Evolutionary conservation across 2,329 filamentous ascomycete genomes (phyloP), one percentile per base, ranked within the genome.

Genomic region (Aspergillus flavus): DNA sequence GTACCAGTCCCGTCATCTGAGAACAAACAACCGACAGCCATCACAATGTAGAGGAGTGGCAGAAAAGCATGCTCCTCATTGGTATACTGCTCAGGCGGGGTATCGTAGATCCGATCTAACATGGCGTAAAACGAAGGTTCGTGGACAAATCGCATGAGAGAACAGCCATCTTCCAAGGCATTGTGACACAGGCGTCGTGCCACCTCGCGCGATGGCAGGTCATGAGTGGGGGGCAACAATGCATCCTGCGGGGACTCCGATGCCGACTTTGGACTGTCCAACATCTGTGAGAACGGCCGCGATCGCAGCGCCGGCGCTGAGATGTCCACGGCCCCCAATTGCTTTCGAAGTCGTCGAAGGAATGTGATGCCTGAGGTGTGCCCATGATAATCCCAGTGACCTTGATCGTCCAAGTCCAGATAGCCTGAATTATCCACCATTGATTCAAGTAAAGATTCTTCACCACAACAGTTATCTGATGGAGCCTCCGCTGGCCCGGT

Each of bases 391-490:
- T 98, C 94, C 89, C 93, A 96, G 70, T 95, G 89, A 48, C 94
- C 94, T 71, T 89, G 88, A 69, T 98, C 94, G 71, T 96, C 93
- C 39, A 98, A 84, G 72, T 98, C 94, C 21, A 99, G 84, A 74
- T 94, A 91, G 41, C 94, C 95, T 3, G 94, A 93, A 48, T 92
- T 92, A 74, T 94, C 91, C 62, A 98, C 93, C 94, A 99, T 98
- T 32, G 94, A 96, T 73, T 94, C 89, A 30, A 99, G 83, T 67
- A 94, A 87, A 12, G 87, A 87, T 68, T 94, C 92, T 52, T 89
- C 85, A 34, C 85, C 84, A 53, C 81, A 78, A 57, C 78, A 71
- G 11, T 76, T 73, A 55, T 74, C 76, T 5, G 73, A 70, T 19
- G 72, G 69, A 14, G 68, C 48, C 36, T 69, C 68, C 26, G 55